Evolutionary conservation across 768 basidiomycete species (phyloP).

Genomic region (Podaxis mareebaensis): DNA sequence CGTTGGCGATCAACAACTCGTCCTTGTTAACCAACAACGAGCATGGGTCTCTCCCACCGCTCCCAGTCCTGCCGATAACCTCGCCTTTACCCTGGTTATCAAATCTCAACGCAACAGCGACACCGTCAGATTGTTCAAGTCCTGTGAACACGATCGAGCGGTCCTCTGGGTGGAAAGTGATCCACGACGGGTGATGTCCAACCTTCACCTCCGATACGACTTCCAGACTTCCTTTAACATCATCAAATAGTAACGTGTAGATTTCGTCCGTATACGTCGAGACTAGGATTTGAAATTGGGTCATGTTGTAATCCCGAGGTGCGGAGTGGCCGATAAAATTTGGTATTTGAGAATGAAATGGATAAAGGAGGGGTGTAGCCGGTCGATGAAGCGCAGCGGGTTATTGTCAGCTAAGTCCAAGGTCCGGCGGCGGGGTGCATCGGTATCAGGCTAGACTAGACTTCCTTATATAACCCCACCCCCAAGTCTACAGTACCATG

Average conservation of each 20-base stretch:
- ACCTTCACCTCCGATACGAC: conserved; percentile 45
- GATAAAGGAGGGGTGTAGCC: neutral
- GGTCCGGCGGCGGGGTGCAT: conserved; percentile 6
- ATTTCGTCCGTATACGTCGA: conserved; percentile 68
- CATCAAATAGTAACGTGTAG: conserved; percentile 64
- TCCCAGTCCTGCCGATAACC: conserved; percentile 49
- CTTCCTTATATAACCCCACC: conserved; percentile 17
- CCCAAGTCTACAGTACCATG: neutral
- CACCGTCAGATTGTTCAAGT: conserved; percentile 69
- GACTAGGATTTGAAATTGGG: conserved; percentile 53
- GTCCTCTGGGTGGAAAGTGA: conserved; percentile 59
- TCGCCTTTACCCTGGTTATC: conserved; percentile 52
- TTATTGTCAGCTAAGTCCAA: neutral
- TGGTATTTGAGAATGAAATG: neutral
- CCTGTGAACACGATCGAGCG: conserved; percentile 62
- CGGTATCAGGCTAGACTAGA: neutral
- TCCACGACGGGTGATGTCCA: conserved; percentile 76
- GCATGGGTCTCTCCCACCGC: conserved; percentile 65
- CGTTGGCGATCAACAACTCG: conserved; percentile 70
- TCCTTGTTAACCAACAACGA: conserved; percentile 57
- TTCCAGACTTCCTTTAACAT: conserved; percentile 43
- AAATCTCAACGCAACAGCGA: conserved; percentile 58
- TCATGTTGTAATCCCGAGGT: conserved; percentile 18
- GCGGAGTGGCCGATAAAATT: neutral
- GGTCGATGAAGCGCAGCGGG: neutral